Evolutionary conservation across 805 yeast species (phyloP).

Genomic region (Jamesozyma gamospora): DNA sequence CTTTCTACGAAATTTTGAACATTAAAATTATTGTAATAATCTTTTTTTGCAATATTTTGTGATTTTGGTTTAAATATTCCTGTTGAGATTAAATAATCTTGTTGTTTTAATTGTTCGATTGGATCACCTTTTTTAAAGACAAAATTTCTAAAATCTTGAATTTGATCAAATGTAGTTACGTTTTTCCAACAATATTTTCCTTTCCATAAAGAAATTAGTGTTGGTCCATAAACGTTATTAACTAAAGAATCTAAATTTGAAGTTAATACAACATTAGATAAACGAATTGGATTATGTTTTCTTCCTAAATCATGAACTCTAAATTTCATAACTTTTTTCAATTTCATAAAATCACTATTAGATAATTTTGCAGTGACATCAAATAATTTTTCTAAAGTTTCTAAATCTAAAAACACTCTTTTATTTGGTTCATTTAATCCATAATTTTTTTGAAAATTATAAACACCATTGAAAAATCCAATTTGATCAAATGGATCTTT

Average conservation of each 20-base stretch:
- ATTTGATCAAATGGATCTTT: constrained; percentile 75
- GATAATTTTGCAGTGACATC: constrained; percentile 38
- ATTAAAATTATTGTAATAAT: not conserved
- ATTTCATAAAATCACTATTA: constrained; percentile 36
- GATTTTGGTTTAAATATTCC: not conserved
- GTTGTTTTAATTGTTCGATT: constrained; percentile 9
- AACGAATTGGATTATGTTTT: constrained; percentile 27
- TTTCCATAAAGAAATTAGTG: constrained; percentile 36
- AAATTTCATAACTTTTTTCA: constrained; percentile 59
- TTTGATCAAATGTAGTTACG: constrained; percentile 5
- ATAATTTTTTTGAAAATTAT: constrained; percentile 67
- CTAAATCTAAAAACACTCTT: constrained; percentile 46
- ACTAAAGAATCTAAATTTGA: constrained; percentile 30
- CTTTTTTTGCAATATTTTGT: not conserved
- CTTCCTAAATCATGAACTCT: constrained; percentile 60
- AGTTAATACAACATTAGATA: constrained; percentile 32
- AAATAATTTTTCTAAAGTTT: constrained; percentile 42
- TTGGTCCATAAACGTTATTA: constrained; percentile 24
- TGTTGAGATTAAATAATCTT: constrained; percentile 2
- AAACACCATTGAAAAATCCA: constrained; percentile 53
- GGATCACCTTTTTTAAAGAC: constrained; percentile 21
- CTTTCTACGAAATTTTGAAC: constrained; percentile 3
- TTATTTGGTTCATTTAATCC: constrained; percentile 33
- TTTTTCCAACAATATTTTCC: constrained; percentile 39
- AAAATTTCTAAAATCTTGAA: constrained; percentile 13